phyloP scores from a whole-genome alignment of 1,284 basidiomycete genomes.

The Bjerkandera adusta region DNA sequence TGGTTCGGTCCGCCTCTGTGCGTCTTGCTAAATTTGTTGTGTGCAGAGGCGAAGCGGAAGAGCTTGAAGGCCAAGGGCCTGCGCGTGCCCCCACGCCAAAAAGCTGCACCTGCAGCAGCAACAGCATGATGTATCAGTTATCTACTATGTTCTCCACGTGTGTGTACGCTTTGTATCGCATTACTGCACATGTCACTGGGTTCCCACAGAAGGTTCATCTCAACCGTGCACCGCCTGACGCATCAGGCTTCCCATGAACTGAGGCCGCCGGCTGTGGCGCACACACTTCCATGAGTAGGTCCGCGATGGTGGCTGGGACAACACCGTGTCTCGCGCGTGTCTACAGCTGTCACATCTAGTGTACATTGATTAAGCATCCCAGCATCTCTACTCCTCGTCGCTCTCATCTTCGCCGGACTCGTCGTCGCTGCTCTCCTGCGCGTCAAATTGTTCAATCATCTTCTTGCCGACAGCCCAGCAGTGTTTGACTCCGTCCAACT shows the following conservation, averaged over 20 bases:
- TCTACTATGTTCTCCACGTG: not conserved
- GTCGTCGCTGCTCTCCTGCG: conserved; percentile 65
- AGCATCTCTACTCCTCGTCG: conserved; percentile 24
- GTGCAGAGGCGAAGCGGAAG: conserved; percentile 64
- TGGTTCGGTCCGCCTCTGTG: conserved; percentile 8
- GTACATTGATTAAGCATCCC: too few relatives aligned
- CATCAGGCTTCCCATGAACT: too few relatives aligned
- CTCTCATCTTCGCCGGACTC: conserved; percentile 19
- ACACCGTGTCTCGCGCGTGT: too few relatives aligned
- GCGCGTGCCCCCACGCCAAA: conserved; percentile 51
- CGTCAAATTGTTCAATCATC: conserved; percentile 77
- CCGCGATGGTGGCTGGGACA: too few relatives aligned
- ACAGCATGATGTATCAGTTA: too few relatives aligned
- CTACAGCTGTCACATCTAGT: too few relatives aligned
- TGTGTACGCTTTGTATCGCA: not conserved
- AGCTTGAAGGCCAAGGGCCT: conserved; percentile 76
- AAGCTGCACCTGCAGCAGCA: conserved; percentile 23
- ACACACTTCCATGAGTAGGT: too few relatives aligned
- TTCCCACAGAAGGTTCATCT: too few relatives aligned
- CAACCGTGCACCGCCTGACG: too few relatives aligned
- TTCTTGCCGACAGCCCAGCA: conserved; percentile 70
- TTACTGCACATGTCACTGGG: too few relatives aligned
- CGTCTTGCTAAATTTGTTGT: conserved; percentile 11
- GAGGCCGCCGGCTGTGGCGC: too few relatives aligned
- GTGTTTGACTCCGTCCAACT: conserved; percentile 56